These are phyloP conservation scores for Gastrolobium bilobum DNA, from an alignment of 306 rosid genomes.

Conservation along the genomic window DNA sequence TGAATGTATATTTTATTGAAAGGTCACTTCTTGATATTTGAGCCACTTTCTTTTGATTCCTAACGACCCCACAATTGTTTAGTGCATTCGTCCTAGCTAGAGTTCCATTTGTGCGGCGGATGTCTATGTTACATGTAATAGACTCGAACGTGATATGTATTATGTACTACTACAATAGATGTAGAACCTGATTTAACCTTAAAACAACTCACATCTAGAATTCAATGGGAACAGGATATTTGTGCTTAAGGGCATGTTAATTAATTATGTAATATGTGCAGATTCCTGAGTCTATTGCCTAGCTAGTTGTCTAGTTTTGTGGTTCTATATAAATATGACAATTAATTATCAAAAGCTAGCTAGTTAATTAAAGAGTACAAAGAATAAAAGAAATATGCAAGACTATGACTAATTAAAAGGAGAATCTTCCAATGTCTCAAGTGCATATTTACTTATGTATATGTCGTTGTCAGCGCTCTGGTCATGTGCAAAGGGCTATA, in stretches of 20 bases:
- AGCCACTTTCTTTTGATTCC: slow-evolving; percentile 56
- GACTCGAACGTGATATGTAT: no score
- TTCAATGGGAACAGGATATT: slow-evolving; percentile 16
- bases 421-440: slow-evolving; percentile 43
- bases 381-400: slow-evolving; percentile 2
- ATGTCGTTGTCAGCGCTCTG: slow-evolving; percentile 46
- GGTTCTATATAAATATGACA: slow-evolving; percentile 9
- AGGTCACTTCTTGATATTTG: slow-evolving; percentile 51
- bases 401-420: slow-evolving; percentile 21
- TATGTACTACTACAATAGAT: neutral
- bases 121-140: neutral
- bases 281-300: slow-evolving; percentile 45
- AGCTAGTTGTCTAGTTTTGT: slow-evolving; percentile 41
- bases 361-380: slow-evolving; percentile 6
- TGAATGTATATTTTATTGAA: slow-evolving; percentile 45
- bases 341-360: slow-evolving; percentile 23
- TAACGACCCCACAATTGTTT: slow-evolving; percentile 52
- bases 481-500: slow-evolving; percentile 11
- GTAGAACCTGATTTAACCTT: slow-evolving; percentile 36
- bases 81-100: slow-evolving; percentile 53
- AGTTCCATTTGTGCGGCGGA: slow-evolving; percentile 45
- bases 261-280: neutral
- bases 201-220: neutral
- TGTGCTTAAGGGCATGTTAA: slow-evolving; percentile 33
- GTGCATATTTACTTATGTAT: neutral